Evolutionary conservation across 2,329 filamentous ascomycete genomes (phyloP).

Genomic region (Aspergillus sp.): DNA sequence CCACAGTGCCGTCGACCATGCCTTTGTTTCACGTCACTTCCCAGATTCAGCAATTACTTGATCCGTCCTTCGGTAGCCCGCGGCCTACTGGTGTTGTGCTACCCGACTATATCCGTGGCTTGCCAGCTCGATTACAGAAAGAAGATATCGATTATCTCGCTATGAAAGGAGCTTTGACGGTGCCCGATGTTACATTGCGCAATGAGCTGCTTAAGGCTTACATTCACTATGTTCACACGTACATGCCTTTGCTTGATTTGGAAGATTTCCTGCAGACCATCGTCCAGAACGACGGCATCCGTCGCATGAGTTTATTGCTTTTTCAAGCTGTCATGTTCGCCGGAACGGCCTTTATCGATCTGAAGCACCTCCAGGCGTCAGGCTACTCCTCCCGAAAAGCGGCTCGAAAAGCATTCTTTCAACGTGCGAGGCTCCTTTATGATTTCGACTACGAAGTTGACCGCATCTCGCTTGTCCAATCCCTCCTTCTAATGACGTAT

Average conservation of each 20-base stretch:
- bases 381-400: slow-evolving; percentile 77
- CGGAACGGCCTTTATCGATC: slow-evolving; percentile 82
- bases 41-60: slow-evolving; percentile 38
- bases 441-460: slow-evolving; percentile 95
- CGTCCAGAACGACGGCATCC: slow-evolving; percentile 66
- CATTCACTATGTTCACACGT: slow-evolving; percentile 87
- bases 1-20: slow-evolving; percentile 38
- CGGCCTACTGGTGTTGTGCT: slow-evolving; percentile 50
- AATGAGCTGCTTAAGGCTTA: slow-evolving; percentile 81
- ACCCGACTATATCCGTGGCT: slow-evolving; percentile 72
- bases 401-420: slow-evolving; percentile 84
- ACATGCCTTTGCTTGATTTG: slow-evolving; percentile 81
- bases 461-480: slow-evolving; percentile 83
- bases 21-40: slow-evolving; percentile 37
- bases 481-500: slow-evolving; percentile 88
- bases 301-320: slow-evolving; percentile 76
- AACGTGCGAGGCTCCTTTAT: slow-evolving; percentile 84
- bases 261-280: slow-evolving; percentile 59
- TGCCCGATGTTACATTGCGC: slow-evolving; percentile 70
- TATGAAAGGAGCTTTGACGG: slow-evolving; percentile 77
- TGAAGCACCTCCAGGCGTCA: slow-evolving; percentile 70
- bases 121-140: slow-evolving; percentile 72
- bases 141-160: slow-evolving; percentile 83
- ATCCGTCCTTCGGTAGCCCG: slow-evolving; percentile 50
- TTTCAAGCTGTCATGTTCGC: slow-evolving; percentile 97